Conservation (phyloP, 768 basidiomycete genomes). For the Filobasidium floriforme region DNA sequence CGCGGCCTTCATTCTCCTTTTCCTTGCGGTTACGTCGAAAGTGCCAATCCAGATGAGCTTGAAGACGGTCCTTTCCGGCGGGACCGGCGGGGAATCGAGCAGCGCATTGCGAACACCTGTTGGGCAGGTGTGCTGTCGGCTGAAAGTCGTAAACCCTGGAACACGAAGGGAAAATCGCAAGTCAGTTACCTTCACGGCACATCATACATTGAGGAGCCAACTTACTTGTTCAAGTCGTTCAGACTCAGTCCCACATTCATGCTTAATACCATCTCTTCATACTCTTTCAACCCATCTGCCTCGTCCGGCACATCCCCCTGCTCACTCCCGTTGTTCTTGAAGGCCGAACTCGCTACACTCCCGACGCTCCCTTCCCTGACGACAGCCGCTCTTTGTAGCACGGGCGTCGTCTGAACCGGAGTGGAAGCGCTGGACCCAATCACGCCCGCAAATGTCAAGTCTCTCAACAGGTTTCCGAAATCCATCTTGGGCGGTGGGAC, state of each 20-base stretch:
- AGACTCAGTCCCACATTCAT: conserved; percentile 29
- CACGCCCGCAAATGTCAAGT: conserved; percentile 12
- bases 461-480: conserved; percentile 13
- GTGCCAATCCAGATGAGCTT: conserved; percentile 92
- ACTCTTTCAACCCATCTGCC: conserved; percentile 29
- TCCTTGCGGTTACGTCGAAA: conserved; percentile 70
- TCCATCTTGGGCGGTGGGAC: conserved; percentile 6
- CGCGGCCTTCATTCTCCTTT: conserved; percentile 60
- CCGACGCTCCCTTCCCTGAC: conserved; percentile 16
- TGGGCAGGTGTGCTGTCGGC: conserved; percentile 53
- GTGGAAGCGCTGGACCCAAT: conserved; percentile 1
- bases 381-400: not conserved
- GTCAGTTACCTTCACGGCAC: not conserved
- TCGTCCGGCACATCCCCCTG: conserved; percentile 8
- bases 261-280: conserved; percentile 41
- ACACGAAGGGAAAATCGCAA: not conserved
- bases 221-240: conserved; percentile 36
- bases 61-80: conserved; percentile 65
- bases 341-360: conserved; percentile 8
- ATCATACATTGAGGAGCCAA: not conserved
- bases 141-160: conserved; percentile 19
- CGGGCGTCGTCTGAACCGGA: not conserved
- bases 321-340: conserved; percentile 1
- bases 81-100: conserved; percentile 69
- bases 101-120: conserved; percentile 90